Evolutionary conservation across 1,139 yeast genomes (phyloP).

Genomic region (Diutina pseudorugosa): DNA sequence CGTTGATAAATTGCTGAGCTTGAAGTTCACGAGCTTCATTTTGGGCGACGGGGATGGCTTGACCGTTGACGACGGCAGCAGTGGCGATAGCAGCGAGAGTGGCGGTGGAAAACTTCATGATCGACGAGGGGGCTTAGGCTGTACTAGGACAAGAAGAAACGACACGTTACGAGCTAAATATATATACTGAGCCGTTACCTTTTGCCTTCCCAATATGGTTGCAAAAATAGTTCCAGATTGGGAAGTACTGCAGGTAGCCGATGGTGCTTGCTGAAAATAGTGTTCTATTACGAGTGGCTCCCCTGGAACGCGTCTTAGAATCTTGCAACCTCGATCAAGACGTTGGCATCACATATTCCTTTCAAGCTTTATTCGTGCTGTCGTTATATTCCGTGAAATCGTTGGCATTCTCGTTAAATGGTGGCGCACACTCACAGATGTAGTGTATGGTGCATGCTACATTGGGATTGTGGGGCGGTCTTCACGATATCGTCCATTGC

Average conservation of each 20-base stretch:
- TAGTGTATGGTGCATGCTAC: neutral
- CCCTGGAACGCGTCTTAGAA: neutral
- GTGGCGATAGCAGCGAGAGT: conserved; percentile 32
- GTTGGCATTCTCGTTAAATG: too few species aligned
- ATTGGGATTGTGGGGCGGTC: neutral
- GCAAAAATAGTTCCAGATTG: neutral
- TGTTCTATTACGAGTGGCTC: neutral
- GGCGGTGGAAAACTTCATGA: conserved; percentile 33
- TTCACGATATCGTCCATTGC: neutral
- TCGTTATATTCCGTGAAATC: too few species aligned
- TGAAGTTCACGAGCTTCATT: conserved; percentile 6
- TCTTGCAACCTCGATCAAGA: neutral
- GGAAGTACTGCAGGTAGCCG: neutral
- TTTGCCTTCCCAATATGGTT: neutral
- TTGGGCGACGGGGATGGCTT: conserved; percentile 8
- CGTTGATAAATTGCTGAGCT: conserved; percentile 26
- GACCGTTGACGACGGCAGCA: conserved; percentile 20
- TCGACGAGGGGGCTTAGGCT: neutral
- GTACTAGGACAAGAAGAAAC: neutral
- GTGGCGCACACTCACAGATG: neutral
- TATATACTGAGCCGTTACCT: neutral
- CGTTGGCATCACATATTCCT: too few species aligned
- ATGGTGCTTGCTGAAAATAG: neutral
- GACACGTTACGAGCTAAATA: neutral
- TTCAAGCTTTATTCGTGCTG: too few species aligned